Conservation (phyloP, 805 yeast species). For the Naumovozyma castellii region DNA sequence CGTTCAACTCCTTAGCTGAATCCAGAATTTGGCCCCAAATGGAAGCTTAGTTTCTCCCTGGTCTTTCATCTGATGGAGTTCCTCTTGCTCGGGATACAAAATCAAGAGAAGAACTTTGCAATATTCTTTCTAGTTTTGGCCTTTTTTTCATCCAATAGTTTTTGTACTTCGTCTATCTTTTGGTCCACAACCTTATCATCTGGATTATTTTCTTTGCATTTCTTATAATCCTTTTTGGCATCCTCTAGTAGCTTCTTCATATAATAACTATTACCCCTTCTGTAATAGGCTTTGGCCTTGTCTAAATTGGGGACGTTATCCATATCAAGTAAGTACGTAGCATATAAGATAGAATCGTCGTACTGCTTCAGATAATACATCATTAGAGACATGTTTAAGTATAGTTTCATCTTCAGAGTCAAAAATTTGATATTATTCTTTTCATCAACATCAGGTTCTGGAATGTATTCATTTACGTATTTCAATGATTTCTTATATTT, state of each 20-base stretch:
- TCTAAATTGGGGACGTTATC: constrained; percentile 33
- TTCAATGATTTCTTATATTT: constrained; percentile 60
- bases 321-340: constrained; percentile 48
- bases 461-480: constrained; percentile 62
- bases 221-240: constrained; percentile 39
- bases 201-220: constrained; percentile 38
- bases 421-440: constrained; percentile 41
- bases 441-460: constrained; percentile 55
- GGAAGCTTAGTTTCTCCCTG: too few species aligned
- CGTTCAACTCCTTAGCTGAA: too few species aligned
- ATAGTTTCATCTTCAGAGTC: constrained; percentile 35
- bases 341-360: constrained; percentile 42
- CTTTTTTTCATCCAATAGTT: constrained; percentile 35
- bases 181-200: constrained; percentile 40
- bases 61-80: too few species aligned
- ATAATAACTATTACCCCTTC: constrained; percentile 42
- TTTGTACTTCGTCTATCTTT: constrained; percentile 37
- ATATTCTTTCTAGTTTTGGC: constrained; percentile 44
- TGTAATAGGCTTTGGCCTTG: constrained; percentile 48
- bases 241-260: constrained; percentile 39
- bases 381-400: constrained; percentile 48
- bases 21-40: too few species aligned
- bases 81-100: too few species aligned
- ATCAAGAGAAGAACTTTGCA: constrained; percentile 63
- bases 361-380: constrained; percentile 42